Evolutionary conservation across 2,329 filamentous ascomycete species (phyloP), one percentile per base, ranked within the genome.

Genomic region (Elsinoe australis): DNA sequence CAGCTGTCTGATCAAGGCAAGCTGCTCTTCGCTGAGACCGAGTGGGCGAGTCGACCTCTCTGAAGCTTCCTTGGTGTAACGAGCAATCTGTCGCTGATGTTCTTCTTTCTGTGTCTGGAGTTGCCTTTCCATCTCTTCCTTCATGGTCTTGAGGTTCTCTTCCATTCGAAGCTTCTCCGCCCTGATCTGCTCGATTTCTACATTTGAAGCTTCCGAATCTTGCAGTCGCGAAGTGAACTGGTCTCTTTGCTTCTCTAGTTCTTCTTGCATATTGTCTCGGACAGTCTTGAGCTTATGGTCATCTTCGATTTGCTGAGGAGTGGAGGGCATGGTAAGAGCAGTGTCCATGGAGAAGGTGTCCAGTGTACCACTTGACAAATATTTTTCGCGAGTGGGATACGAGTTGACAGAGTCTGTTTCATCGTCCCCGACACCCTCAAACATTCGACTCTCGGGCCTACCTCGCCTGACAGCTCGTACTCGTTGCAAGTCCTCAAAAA

Each of bases 321-420:
- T 96, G 0, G 88, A 94, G 1, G 92, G 92, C 75, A 95, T 88
- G 0, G 92, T 98, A 44, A 98, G 73, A 9, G 83, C 84, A 1
- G 92, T 98, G 62, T 98, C 92, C 12, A 98, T 73, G 1, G 90
- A 96, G 59, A 95, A 92, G 62, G 94, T 95, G 67, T 98, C 92
- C 47, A 96, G 75, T 4, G 54, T 63, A 1, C 90, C 90, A 49
- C 85, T 92, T 2, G 89, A 95, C 70, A 95, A 79, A 65, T 96
- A 96, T 61, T 96, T 96, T 58, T 98, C 92, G 45, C 92, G 78
- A 22, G 89, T 74, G 1, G 87, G 83, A 60, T 89, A 95, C 0
- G 90, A 95, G 21, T 82, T 85, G 39, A 85, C 79, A 0, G 90
- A 95, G 56, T 98, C 92, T 47, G 82, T 80, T 62, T 96, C 92